Evolutionary conservation across 176 grass and related monocot species (phyloP), one percentile per base, ranked within the genome.

Genomic region (Oropetium thomaeum): DNA sequence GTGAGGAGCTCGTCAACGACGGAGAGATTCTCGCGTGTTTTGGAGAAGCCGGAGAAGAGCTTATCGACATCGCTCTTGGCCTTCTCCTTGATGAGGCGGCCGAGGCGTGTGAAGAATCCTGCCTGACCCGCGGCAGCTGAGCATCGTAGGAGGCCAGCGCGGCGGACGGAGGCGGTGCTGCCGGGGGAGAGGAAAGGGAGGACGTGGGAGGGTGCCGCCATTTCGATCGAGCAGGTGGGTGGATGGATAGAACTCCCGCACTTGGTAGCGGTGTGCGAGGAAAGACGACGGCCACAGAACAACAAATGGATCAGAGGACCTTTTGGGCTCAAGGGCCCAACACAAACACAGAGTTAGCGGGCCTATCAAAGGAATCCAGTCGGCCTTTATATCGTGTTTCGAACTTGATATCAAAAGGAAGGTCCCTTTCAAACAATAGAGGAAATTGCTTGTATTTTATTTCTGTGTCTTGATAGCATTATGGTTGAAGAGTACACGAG

Each of bases 21-120:
- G 38, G 91, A 88, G 74, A 94, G 89, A 75, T 57, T 98, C 91
- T 98, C 96, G 37, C 96, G 89, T 47, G 96, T 98, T 82, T 98
- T 98, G 48, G 91, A 94, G 74, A 98, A 98, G 42, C 96, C 96
- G 33, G 96, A 98, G 89, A 98, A 98, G 62, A 98, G 59, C 87
- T 92, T 95, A 43, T 98, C 91, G 67, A 98, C 91, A 76, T 98
- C 96, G 86, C 96, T 98, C 78, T 98, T 92, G 74, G 96, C 91
- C 89, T 98, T 98, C 86, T 98, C 96, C 84, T 92, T 94, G 75
- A 98, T 98, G 58, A 98, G 86, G 67, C 96, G 89, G 22, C 96
- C 96, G n/a, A 98, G 82, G 58, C 91, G 78, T 22, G 72, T 88
- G 91, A 98, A 98, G 89, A 98, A 98, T 49, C 96, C 96, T 58